Conservation (phyloP, 345 rosid genomes). For the Erysimum cheiranthoides region DNA sequence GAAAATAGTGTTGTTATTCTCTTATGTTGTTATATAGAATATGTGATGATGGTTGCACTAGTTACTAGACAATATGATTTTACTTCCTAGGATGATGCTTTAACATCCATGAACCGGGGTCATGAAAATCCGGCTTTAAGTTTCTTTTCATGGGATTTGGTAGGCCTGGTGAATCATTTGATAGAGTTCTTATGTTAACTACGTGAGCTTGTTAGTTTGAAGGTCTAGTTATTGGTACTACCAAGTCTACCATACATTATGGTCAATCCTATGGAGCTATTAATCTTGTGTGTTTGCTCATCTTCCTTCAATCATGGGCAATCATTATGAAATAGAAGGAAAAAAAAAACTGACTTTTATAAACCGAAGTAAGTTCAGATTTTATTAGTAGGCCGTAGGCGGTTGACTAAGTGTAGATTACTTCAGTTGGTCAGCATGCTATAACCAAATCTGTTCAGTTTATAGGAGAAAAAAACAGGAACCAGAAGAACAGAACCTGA, state of each 20-base stretch:
- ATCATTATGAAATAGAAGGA: neutral
- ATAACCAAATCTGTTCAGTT: neutral
- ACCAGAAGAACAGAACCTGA: neutral
- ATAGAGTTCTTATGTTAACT: neutral
- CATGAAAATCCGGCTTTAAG: neutral
- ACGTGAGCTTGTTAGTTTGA: neutral
- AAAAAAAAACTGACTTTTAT: neutral
- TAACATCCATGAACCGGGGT: neutral
- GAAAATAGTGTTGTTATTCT: conserved; percentile 30
- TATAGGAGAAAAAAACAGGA: neutral
- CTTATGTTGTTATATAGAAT: neutral
- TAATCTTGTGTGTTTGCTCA: conserved; percentile 14
- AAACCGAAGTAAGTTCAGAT: neutral
- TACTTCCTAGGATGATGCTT: neutral
- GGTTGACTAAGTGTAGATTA: conserved; percentile 12
- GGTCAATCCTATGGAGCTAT: conserved; percentile 10
- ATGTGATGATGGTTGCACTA: neutral
- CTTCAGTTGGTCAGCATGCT: neutral
- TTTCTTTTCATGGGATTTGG: conserved; percentile 12
- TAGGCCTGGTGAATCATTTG: neutral
- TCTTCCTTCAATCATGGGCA: conserved; percentile 5
- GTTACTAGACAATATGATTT: neutral
- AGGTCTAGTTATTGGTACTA: neutral
- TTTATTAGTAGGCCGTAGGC: neutral
- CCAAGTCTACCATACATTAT: too few relatives aligned